Evolutionary conservation across 371 early-diverging fungal genomes (phyloP), one percentile per base, ranked within the genome.

Genomic region (Amoeboradix gromovi): DNA sequence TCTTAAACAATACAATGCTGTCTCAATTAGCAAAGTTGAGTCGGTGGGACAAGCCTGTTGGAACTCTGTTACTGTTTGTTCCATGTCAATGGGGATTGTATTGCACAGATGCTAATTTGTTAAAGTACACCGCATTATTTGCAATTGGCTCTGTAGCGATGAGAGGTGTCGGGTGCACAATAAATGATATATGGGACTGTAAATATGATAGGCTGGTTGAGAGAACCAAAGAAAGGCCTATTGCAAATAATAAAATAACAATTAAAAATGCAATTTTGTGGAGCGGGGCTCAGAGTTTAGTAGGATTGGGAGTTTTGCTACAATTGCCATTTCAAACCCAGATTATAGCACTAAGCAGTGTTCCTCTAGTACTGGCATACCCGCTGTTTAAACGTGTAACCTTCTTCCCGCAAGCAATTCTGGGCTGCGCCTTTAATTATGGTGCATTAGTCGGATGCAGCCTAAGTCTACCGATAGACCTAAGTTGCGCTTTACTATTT

Each of bases 331-430:
- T 77, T 31, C 84, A 84, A 72, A 87, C 87, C 68, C 88, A 92
- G 31, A 30, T 82, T 1, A 76, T 92, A n/a, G 90, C 91, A 0
- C 84, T 88, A 0, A 82, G 86, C 0, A 90, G 90, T 0, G 75
- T 94, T 31, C 80, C 82, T 0, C 76, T 90, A 0, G 91, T 93
- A 0, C 80, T 80, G 0, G 78, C 84, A 0, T 95, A 95, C 74
- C 94, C 96, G n/a, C 78, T 87, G 17, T 90, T 92, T 91, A 95
- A 95, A 74, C 84, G 94, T 1, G 75, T 92, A 65, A 94, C 94
- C 0, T 90, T 89, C 74, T 93, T 91, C 91, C 94, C 94, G 0
- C 95, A 94, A 72, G 73, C 82, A 0, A 86, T 92, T 0, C 80
- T 94, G n/a, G 85, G 79, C 76, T 71, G 92, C 30, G 86, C 94